Base-by-base conservation (phyloP, 768 basidiomycete genomes). In the Lactarius akahatsu region DNA sequence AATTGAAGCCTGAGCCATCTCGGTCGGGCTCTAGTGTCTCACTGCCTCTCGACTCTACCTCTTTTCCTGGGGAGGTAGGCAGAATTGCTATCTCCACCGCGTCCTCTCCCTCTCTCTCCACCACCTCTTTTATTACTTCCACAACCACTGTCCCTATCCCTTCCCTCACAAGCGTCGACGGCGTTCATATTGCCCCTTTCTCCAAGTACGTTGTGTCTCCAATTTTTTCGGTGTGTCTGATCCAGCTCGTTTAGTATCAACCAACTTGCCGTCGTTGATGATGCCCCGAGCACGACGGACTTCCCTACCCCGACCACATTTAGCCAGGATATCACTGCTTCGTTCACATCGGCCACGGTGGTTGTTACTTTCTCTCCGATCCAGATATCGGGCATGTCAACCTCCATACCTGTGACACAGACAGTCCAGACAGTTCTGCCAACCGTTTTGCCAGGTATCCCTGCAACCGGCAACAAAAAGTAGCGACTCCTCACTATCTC, bases 371-470 rank as follows among this genome's bases (percentile, higher is more conserved):
- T 15, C 59, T 47, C 55, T 18, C 1, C 9, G 16, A 57, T 20
- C n/a, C 10, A 50, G n/a, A 36, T 52, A 50, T 66, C 64, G n/a
- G 56, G 65, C 45, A 23, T 1, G 10, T 1, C 9, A 20, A 61
- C 45, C 11, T 43, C 34, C 47, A 32, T 57, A 57, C 36, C 6
- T 10, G 4, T 57, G 34, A 61, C 65, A 13, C 4, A 16, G n/a
- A 62, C 36, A 20, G 3, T 28, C 9, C 15, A 4, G n/a, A 50
- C n/a, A 4, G 38, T 32, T 15, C 2, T 23, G 20, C 45, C 65
- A 1, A 62, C 65, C 8, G 40, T 57, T 13, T 13, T 57, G 7
- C 61, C 65, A 16, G 32, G 16, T 28, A 26, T 30, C 36, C 4
- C 57, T 3, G 30, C 18, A 15, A 6, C 18, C 15, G 47, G 36